phyloP scores from a whole-genome alignment of 169 alveolate species.

The Plasmodium gallinaceum region DNA sequence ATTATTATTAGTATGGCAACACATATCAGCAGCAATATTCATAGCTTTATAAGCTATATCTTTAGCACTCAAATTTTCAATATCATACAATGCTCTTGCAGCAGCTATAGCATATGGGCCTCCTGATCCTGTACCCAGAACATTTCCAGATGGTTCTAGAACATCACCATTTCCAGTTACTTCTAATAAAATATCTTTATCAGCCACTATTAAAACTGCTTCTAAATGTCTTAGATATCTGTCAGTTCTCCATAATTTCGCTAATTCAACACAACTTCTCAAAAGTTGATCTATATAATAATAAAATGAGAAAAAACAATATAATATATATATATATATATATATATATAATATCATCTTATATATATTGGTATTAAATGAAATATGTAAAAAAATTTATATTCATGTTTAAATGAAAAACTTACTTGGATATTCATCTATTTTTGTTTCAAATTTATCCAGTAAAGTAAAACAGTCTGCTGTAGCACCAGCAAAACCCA shows the following conservation, averaged over 20 bases:
- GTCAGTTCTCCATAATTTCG: slow-evolving; percentile 90
- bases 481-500: slow-evolving; percentile 91
- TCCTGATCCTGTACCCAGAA: slow-evolving; percentile 90
- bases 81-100: slow-evolving; percentile 86
- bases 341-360: neutral
- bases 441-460: slow-evolving; percentile 86
- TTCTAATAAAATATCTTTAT: slow-evolving; percentile 82
- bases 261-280: slow-evolving; percentile 89
- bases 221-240: slow-evolving; percentile 85
- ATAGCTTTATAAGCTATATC: slow-evolving; percentile 85
- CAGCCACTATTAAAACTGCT: slow-evolving; percentile 89
- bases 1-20: slow-evolving; percentile 84
- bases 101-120: slow-evolving; percentile 91
- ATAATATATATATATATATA: neutral
- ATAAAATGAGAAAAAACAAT: neutral
- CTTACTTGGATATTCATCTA: slow-evolving; percentile 88
- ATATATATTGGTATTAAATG: neutral
- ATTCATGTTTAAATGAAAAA: neutral
- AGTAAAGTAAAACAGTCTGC: slow-evolving; percentile 89
- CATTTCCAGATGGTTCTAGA: slow-evolving; percentile 88
- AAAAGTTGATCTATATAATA: slow-evolving; percentile 82
- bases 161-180: slow-evolving; percentile 90
- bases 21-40: slow-evolving; percentile 88
- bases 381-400: neutral
- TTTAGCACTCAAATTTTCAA: slow-evolving; percentile 82